phyloP scores from a whole-genome alignment of 208 protist genomes.

The Naegleria lovaniensis region DNA sequence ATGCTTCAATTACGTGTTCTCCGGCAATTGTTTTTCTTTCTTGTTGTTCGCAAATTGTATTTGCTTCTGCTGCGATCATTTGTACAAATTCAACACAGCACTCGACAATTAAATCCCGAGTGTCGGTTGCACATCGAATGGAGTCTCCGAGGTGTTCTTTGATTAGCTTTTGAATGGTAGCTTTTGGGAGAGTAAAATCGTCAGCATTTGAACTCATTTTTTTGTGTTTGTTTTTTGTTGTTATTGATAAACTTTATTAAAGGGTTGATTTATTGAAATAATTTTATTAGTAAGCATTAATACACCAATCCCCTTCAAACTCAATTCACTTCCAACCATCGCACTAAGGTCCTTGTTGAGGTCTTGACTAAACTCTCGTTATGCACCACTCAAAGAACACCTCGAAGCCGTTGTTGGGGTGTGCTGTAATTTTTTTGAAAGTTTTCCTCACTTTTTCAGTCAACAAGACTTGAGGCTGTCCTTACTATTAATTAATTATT shows the following conservation, averaged over 20 bases:
- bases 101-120: background rate
- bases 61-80: conserved; percentile 21
- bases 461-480: too few relatives aligned
- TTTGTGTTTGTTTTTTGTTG: too few relatives aligned
- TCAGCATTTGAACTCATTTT: background rate
- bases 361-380: too few relatives aligned
- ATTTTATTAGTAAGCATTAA: too few relatives aligned
- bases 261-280: conserved; percentile 1
- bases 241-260: too few relatives aligned
- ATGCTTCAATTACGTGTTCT: background rate
- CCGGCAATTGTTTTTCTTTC: conserved; percentile 18
- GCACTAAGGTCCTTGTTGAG: too few relatives aligned
- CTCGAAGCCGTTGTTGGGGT: too few relatives aligned
- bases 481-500: background rate
- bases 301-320: too few relatives aligned
- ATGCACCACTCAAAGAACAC: too few relatives aligned
- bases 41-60: background rate
- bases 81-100: conserved; percentile 28
- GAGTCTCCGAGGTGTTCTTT: conserved; percentile 16
- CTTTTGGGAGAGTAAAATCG: background rate
- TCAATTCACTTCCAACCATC: too few relatives aligned
- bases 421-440: too few relatives aligned
- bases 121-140: conserved; percentile 1
- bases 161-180: background rate
- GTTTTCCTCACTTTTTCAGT: too few relatives aligned